Evolutionary conservation across 805 yeast species (phyloP).

Genomic region (Hanseniaspora singularis): DNA sequence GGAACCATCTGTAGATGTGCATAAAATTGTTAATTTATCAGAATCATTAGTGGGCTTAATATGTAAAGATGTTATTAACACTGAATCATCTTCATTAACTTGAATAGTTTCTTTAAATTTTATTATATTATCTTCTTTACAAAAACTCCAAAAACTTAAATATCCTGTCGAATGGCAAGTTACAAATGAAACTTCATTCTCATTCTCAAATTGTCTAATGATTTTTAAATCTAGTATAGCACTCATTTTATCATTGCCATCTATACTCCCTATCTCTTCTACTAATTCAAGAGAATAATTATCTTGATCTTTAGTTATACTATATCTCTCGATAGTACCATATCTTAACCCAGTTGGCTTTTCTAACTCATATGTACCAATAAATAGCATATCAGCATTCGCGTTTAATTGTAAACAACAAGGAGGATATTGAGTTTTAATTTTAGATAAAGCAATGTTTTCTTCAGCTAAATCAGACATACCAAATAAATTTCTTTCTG

Average conservation of each 20-base stretch:
- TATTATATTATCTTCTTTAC: conserved; percentile 15
- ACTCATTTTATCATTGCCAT: conserved; percentile 27
- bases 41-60: conserved; percentile 24
- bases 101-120: conserved; percentile 29
- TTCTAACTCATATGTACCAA: conserved; percentile 76
- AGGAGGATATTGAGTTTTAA: conserved; percentile 58
- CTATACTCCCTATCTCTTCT: neutral
- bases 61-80: conserved; percentile 52
- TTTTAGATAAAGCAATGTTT: conserved; percentile 17
- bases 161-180: conserved; percentile 78
- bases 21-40: conserved; percentile 36
- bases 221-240: conserved; percentile 73
- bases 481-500: no score
- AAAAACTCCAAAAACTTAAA: conserved; percentile 48
- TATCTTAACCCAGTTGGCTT: conserved; percentile 44
- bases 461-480: conserved; percentile 20
- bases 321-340: conserved; percentile 46
- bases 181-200: conserved; percentile 29
- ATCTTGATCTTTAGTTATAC: conserved; percentile 17
- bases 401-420: conserved; percentile 63
- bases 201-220: conserved; percentile 38
- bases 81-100: conserved; percentile 35
- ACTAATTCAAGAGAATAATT: conserved; percentile 20
- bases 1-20: conserved; percentile 62
- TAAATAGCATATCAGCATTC: conserved; percentile 36